These are phyloP conservation scores for Ophiobolus disseminans DNA, from an alignment of 2,329 filamentous ascomycete species.

Conservation along the genomic window DNA sequence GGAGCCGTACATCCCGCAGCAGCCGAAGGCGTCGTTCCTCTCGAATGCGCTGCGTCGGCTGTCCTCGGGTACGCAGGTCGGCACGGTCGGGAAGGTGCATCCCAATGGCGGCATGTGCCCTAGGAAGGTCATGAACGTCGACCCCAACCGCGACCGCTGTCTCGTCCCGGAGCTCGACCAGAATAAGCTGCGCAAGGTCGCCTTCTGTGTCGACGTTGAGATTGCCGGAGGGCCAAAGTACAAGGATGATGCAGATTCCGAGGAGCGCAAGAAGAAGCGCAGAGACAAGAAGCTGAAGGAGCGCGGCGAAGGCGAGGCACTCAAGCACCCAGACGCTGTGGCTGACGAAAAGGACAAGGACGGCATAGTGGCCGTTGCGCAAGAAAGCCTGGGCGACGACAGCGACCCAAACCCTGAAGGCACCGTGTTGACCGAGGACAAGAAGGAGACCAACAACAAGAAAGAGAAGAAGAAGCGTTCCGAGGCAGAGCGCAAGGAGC, in stretches of 20 bases:
- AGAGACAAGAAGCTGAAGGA: constrained; percentile 67
- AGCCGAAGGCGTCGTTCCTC: constrained; percentile 79
- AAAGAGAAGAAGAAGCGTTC: constrained; percentile 97
- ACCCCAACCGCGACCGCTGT: constrained; percentile 79
- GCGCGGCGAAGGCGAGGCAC: constrained; percentile 74
- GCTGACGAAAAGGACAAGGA: constrained; percentile 64
- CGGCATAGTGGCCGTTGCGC: constrained; percentile 41
- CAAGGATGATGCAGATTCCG: constrained; percentile 62
- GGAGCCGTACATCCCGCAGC: constrained; percentile 74
- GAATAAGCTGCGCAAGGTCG: constrained; percentile 82
- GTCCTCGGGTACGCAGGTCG: constrained; percentile 64
- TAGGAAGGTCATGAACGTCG: constrained; percentile 82
- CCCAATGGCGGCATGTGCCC: constrained; percentile 76
- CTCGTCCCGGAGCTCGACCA: constrained; percentile 79
- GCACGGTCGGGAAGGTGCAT: constrained; percentile 59
- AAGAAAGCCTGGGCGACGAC: constrained; percentile 52
- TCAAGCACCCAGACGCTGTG: constrained; percentile 70
- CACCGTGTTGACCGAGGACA: constrained; percentile 41
- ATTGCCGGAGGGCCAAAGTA: constrained; percentile 89
- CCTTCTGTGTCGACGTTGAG: constrained; percentile 97
- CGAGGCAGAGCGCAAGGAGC: constrained; percentile 88
- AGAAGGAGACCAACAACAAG: constrained; percentile 66
- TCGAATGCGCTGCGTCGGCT: constrained; percentile 81
- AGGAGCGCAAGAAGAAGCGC: constrained; percentile 58
- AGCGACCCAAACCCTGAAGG: constrained; percentile 52